Evolutionary conservation across 2,329 filamentous ascomycete genomes (phyloP).

Genomic region (Colletotrichum cordylinicola): DNA sequence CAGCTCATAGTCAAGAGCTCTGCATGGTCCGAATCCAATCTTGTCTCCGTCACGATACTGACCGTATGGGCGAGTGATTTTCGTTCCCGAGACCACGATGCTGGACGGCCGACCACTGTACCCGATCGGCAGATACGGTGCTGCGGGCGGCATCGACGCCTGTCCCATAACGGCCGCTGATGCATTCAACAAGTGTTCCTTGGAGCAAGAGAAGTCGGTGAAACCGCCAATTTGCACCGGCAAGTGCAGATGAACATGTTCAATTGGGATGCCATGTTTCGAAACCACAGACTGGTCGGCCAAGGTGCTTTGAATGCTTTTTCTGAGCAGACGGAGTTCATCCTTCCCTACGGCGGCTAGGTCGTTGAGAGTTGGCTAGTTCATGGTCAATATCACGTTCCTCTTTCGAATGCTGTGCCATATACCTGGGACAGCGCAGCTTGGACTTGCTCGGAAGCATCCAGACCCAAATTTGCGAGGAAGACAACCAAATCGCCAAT

Average conservation of each 20-base stretch:
- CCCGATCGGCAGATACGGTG: constrained; percentile 54
- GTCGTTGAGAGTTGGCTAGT: constrained; percentile 47
- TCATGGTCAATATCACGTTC: constrained; percentile 30
- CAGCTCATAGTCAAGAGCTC: constrained; percentile 46
- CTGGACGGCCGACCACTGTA: constrained; percentile 62
- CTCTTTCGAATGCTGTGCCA: constrained; percentile 13
- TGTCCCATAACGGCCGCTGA: constrained; percentile 43
- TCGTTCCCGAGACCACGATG: constrained; percentile 54
- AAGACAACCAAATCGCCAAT: constrained; percentile 58
- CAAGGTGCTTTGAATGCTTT: constrained; percentile 41
- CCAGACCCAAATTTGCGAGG: constrained; percentile 45
- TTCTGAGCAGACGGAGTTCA: constrained; percentile 42
- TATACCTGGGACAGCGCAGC: background rate
- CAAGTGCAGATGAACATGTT: constrained; percentile 47
- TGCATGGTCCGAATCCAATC: constrained; percentile 34
- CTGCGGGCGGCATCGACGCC: constrained; percentile 46
- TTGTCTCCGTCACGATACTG: constrained; percentile 34
- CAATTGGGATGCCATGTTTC: constrained; percentile 17
- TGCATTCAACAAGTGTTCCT: constrained; percentile 59
- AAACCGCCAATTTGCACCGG: constrained; percentile 63
- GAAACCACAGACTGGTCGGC: background rate
- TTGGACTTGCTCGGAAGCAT: background rate
- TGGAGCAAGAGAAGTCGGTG: constrained; percentile 59
- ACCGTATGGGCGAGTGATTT: constrained; percentile 52
- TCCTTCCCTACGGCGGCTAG: constrained; percentile 51